phyloP scores from a whole-genome alignment of 768 basidiomycete genomes.

The Dioszegia crocea region DNA sequence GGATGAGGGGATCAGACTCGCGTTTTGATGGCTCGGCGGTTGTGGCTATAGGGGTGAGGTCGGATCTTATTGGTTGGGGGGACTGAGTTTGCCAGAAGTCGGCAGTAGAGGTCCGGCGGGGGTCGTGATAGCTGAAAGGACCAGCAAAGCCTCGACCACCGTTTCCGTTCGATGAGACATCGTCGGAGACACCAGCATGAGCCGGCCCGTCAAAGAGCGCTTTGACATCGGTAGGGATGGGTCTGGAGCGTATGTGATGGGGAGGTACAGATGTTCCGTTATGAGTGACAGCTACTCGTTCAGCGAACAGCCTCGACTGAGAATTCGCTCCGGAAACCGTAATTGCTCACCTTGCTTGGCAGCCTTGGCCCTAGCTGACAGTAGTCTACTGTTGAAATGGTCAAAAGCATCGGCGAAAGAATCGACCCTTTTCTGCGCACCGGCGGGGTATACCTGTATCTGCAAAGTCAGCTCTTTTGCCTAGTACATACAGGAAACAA shows the following conservation, averaged over 20 bases:
- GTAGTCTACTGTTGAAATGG: constrained; percentile 90
- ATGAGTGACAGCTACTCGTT: no score
- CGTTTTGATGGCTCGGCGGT: constrained; percentile 26
- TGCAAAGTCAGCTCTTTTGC: neutral
- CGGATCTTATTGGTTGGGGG: neutral
- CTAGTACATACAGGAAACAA: neutral
- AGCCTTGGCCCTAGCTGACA: constrained; percentile 65
- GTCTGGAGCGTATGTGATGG: neutral
- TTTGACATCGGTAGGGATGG: constrained; percentile 85
- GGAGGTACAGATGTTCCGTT: neutral
- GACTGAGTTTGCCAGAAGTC: constrained; percentile 15
- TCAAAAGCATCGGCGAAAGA: constrained; percentile 94
- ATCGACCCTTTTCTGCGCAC: constrained; percentile 72
- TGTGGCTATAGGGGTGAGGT: constrained; percentile 9
- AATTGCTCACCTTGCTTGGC: no score
- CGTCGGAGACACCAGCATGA: neutral
- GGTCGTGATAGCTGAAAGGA: constrained; percentile 23
- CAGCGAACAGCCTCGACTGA: no score
- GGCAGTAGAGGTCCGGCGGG: constrained; percentile 7
- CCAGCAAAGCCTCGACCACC: constrained; percentile 24
- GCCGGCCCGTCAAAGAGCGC: constrained; percentile 70
- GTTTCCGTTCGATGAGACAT: neutral
- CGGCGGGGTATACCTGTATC: constrained; percentile 37
- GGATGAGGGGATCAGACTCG: constrained; percentile 37
- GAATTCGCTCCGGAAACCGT: no score